Conservation (phyloP, 768 basidiomycete species). For the Ramaria rubella region DNA sequence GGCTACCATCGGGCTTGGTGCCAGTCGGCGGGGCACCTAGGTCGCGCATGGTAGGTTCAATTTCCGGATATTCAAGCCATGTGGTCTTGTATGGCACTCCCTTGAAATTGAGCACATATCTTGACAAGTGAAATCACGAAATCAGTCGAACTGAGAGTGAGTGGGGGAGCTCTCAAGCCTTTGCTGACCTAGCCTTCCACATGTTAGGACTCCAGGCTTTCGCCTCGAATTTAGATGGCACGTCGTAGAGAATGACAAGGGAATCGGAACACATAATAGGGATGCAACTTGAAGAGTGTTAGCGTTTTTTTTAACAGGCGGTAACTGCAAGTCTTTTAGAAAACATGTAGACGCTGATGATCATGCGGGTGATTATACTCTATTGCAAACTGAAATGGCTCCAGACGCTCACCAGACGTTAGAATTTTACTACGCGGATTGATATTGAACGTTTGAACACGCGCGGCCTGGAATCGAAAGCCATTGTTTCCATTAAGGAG, state of each 20-base stretch:
- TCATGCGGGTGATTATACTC: no score
- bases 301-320: no score
- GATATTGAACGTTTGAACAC: no score
- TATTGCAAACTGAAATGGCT: no score
- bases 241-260: background rate
- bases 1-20: constrained; percentile 43
- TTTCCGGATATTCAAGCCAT: constrained; percentile 17
- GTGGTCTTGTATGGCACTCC: constrained; percentile 34
- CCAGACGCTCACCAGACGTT: no score
- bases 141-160: background rate
- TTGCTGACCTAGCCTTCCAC: background rate
- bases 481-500: no score
- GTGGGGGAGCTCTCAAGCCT: background rate
- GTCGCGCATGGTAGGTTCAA: constrained; percentile 13
- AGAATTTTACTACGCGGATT: no score
- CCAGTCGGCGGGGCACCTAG: constrained; percentile 12
- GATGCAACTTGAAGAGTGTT: no score
- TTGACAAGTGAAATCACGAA: constrained; percentile 8
- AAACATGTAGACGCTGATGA: no score
- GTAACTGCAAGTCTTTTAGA: no score
- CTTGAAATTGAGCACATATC: constrained; percentile 37
- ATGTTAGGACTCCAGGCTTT: background rate
- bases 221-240: background rate
- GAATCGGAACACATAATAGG: no score
- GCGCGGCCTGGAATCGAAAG: no score